Evolutionary conservation across 2,329 filamentous ascomycete genomes (phyloP).

Genomic region (Neurospora crassa): DNA sequence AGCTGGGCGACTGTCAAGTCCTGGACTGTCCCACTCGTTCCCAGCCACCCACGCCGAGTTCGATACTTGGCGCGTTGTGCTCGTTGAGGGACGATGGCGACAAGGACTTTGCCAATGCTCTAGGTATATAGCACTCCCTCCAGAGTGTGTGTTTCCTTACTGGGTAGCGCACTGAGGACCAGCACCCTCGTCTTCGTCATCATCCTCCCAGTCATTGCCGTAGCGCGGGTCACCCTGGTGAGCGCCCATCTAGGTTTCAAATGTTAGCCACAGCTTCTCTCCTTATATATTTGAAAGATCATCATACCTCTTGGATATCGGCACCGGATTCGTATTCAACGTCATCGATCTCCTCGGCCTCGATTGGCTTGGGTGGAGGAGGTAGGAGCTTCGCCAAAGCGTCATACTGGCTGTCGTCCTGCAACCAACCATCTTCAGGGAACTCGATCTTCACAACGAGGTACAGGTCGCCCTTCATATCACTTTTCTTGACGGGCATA

Average conservation of each 20-base stretch:
- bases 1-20: not conserved
- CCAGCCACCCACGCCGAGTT: not conserved
- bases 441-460: constrained; percentile 79
- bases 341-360: constrained; percentile 71
- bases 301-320: constrained; percentile 65
- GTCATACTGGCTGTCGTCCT: constrained; percentile 59
- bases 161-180: constrained; percentile 65
- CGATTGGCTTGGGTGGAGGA: constrained; percentile 47
- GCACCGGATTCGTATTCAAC: constrained; percentile 78
- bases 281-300: not conserved
- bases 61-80: not conserved
- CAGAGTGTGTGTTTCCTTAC: constrained; percentile 30
- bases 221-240: constrained; percentile 59
- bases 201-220: constrained; percentile 59
- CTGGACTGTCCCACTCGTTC: not conserved
- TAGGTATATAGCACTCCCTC: not conserved
- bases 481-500: constrained; percentile 86
- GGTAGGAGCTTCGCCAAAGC: constrained; percentile 70
- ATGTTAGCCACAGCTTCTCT: constrained; percentile 5
- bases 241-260: constrained; percentile 52
- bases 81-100: not conserved
- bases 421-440: constrained; percentile 77
- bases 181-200: constrained; percentile 55
- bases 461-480: constrained; percentile 78
- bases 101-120: not conserved